Evolutionary conservation across 2,329 filamentous ascomycete species (phyloP).

Genomic region (Claviceps sp.): DNA sequence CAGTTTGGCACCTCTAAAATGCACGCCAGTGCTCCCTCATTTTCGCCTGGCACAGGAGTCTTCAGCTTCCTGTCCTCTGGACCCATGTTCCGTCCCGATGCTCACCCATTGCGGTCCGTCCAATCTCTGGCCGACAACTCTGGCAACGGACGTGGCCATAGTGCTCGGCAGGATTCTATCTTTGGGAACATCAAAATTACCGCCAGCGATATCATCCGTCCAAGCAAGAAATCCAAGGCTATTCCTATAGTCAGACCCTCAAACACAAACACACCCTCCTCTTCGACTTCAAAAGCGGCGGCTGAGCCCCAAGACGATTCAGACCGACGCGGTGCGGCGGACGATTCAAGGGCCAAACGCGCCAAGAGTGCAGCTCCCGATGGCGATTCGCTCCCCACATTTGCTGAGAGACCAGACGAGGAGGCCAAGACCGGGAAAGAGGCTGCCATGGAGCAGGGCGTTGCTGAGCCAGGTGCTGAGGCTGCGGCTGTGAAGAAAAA

Average conservation of each 20-base stretch:
- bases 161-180: slow-evolving; percentile 37
- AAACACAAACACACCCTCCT: slow-evolving; percentile 25
- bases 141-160: slow-evolving; percentile 32
- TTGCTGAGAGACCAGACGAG: slow-evolving; percentile 42
- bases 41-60: slow-evolving; percentile 51
- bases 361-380: slow-evolving; percentile 50
- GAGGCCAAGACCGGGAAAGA: slow-evolving; percentile 7
- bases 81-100: slow-evolving; percentile 61
- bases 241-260: slow-evolving; percentile 65
- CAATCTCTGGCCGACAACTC: slow-evolving; percentile 29
- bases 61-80: slow-evolving; percentile 57
- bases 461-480: neutral
- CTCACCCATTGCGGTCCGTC: slow-evolving; percentile 60
- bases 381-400: slow-evolving; percentile 60
- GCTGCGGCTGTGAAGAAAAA: neutral
- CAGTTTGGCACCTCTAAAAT: slow-evolving; percentile 35
- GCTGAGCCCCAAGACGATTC: slow-evolving; percentile 19
- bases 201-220: slow-evolving; percentile 47
- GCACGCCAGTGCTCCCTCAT: slow-evolving; percentile 56
- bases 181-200: slow-evolving; percentile 57
- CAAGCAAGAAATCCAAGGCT: slow-evolving; percentile 63
- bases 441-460: neutral
- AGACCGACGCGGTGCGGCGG: slow-evolving; percentile 42
- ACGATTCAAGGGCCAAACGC: slow-evolving; percentile 63
- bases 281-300: slow-evolving; percentile 15